Base-by-base conservation (phyloP, 2,329 filamentous ascomycete genomes). In the Metarhizium album region DNA sequence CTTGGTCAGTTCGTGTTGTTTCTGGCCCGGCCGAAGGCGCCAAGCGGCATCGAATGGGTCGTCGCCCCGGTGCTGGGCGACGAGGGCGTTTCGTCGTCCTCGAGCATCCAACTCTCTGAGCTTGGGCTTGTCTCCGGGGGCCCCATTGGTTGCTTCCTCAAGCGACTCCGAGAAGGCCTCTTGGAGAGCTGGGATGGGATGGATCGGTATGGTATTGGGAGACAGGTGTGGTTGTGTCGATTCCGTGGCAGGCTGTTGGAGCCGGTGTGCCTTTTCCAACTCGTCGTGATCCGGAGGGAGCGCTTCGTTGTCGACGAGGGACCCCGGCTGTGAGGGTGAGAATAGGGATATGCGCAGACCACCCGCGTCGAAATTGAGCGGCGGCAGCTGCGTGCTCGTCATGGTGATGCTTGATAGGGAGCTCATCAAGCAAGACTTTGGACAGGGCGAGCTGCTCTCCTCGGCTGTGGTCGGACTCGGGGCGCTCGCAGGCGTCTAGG, bases 1-100 rank as follows among this genome's bases (percentile, higher is more conserved):
- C 70, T 96, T 96, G 74, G 85, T 84, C 53, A 97, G 73, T 55
- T 94, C 89, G 63, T 97, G 93, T 62, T 89, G 85, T 60, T 81
- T 79, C 64, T 93, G 87, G 42, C 82, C 82, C 0, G 82, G 77
- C 49, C 83, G 81, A 64, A 86, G 83, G 52, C 84, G 82, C 89
- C 90, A 95, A 63, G 80, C 70, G 46, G 83, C 79, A 48, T 82
- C 83, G 63, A 87, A 86, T 13, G 88, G 79, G 14, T 82, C 79
- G 52, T 87, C 85, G 53, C 83, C 82, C 52, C 82, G 76, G 37
- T 76, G 74, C 55, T 82, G 80, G 53, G 86, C 82, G 42, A 94
- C 73, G 27, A 93, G 74, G 62, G 74, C 73, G 57, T 81, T 82
- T 55, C 83, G 81, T 57, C 86, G 79, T 48, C 70, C 74, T 59